Conservation (phyloP, 768 basidiomycete genomes). For the Naematelia aurantialba region DNA sequence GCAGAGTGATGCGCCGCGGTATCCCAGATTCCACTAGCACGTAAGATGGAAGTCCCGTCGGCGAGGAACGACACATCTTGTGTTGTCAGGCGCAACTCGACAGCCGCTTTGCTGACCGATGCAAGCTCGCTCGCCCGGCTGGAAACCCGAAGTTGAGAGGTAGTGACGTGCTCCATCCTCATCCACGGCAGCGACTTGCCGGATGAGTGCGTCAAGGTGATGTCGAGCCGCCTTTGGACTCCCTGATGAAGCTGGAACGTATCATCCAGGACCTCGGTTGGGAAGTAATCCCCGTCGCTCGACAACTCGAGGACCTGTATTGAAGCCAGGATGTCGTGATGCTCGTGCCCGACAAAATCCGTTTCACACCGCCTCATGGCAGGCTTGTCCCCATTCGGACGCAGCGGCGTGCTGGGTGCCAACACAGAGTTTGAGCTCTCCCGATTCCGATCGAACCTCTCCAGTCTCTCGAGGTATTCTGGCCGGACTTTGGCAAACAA, state of each 20-base stretch:
- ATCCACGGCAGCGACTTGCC: conserved; percentile 86
- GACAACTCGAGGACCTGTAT: conserved; percentile 81
- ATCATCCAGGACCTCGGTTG: conserved; percentile 79
- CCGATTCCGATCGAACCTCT: conserved; percentile 89
- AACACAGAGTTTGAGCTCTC: conserved; percentile 51
- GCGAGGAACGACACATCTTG: conserved; percentile 70
- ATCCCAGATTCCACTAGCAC: conserved; percentile 81
- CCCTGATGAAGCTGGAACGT: conserved; percentile 89
- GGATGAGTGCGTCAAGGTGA: conserved; percentile 79
- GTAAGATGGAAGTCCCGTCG: conserved; percentile 74
- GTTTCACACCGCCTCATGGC: conserved; percentile 88
- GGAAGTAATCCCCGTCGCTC: conserved; percentile 74
- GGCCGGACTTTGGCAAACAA: conserved; percentile 80
- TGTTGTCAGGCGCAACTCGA: conserved; percentile 67
- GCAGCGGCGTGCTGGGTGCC: conserved; percentile 52
- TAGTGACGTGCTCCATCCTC: conserved; percentile 66
- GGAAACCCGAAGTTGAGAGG: conserved; percentile 79
- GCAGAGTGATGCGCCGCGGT: conserved; percentile 83
- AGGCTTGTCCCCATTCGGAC: conserved; percentile 26
- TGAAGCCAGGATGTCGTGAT: conserved; percentile 77
- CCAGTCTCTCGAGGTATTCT: conserved; percentile 80
- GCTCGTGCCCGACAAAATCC: conserved; percentile 81
- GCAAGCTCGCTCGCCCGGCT: conserved; percentile 64
- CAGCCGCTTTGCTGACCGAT: conserved; percentile 49
- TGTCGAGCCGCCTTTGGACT: conserved; percentile 72